Evolutionary conservation across 352 stramenopile species (phyloP).

Genomic region (Pythium dissimile): DNA sequence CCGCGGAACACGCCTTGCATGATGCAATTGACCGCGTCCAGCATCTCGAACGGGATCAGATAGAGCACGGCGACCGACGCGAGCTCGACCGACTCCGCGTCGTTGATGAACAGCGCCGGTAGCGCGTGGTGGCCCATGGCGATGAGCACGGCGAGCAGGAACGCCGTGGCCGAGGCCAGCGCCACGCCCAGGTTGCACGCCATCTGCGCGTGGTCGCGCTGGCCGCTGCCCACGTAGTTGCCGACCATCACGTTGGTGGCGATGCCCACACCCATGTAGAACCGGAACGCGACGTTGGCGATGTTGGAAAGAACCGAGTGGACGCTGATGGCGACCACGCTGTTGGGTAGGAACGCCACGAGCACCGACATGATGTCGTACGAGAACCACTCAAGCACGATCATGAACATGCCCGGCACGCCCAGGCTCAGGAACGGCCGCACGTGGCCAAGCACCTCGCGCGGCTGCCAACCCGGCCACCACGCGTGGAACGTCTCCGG

Average conservation of each 20-base stretch:
- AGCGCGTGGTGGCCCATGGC: constrained; percentile 43
- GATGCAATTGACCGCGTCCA: constrained; percentile 67
- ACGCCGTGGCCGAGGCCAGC: constrained; percentile 41
- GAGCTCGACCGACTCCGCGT: constrained; percentile 21
- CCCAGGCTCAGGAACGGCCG: constrained; percentile 64
- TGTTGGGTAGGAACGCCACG: constrained; percentile 58
- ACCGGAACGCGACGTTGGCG: constrained; percentile 67
- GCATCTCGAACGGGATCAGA: constrained; percentile 68
- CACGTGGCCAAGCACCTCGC: constrained; percentile 48
- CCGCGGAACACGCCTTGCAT: constrained; percentile 77
- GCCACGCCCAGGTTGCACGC: constrained; percentile 65
- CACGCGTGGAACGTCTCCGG: constrained; percentile 38
- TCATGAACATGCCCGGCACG: constrained; percentile 70
- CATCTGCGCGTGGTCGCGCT: constrained; percentile 80
- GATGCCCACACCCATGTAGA: constrained; percentile 79
- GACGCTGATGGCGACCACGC: constrained; percentile 65
- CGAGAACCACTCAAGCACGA: constrained; percentile 76
- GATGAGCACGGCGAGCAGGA: constrained; percentile 39
- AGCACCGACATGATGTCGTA: constrained; percentile 79
- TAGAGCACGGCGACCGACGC: constrained; percentile 47
- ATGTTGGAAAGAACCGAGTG: constrained; percentile 74
- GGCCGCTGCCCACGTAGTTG: constrained; percentile 77
- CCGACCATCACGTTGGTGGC: constrained; percentile 84
- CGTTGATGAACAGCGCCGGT: constrained; percentile 70
- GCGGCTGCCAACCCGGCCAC: constrained; percentile 67